These are phyloP conservation scores for Insectozyma bohioensis DNA, from an alignment of 1,139 yeast species.

Conservation along the genomic window DNA sequence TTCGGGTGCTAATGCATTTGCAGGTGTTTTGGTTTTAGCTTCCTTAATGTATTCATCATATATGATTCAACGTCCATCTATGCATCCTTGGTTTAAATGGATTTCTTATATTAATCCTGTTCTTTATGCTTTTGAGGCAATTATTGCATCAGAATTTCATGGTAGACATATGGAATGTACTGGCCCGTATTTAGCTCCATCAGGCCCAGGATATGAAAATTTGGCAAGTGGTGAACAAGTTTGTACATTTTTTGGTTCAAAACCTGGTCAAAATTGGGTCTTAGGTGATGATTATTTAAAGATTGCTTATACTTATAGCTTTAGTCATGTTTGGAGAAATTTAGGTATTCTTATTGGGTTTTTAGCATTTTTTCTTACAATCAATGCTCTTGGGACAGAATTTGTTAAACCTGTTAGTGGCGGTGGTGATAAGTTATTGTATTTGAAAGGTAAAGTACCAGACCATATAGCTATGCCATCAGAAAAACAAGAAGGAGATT, in stretches of 20 bases:
- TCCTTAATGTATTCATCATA: constrained; percentile 53
- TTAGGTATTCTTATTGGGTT: constrained; percentile 61
- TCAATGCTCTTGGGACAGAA: constrained; percentile 52
- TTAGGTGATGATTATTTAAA: constrained; percentile 50
- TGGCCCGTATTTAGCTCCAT: constrained; percentile 40
- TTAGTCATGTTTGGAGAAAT: constrained; percentile 63
- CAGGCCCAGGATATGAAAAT: constrained; percentile 50
- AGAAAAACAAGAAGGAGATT: constrained; percentile 17
- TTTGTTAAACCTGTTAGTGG: constrained; percentile 49
- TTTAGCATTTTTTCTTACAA: constrained; percentile 46
- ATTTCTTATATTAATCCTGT: constrained; percentile 57
- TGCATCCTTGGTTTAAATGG: constrained; percentile 72
- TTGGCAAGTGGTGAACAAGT: constrained; percentile 39
- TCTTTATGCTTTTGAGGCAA: constrained; percentile 55
- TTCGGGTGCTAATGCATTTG: constrained; percentile 52
- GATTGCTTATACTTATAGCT: constrained; percentile 39
- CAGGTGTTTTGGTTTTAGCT: constrained; percentile 50
- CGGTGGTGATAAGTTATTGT: constrained; percentile 59
- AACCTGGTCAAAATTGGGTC: constrained; percentile 43
- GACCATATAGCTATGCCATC: constrained; percentile 20
- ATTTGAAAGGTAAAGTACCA: constrained; percentile 56
- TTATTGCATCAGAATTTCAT: constrained; percentile 57
- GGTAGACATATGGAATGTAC: constrained; percentile 54
- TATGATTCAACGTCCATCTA: constrained; percentile 55
- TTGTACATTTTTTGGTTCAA: constrained; percentile 53